Conservation (phyloP, 1,284 basidiomycete species). For the Leccinum brunneo-olivaceum region DNA sequence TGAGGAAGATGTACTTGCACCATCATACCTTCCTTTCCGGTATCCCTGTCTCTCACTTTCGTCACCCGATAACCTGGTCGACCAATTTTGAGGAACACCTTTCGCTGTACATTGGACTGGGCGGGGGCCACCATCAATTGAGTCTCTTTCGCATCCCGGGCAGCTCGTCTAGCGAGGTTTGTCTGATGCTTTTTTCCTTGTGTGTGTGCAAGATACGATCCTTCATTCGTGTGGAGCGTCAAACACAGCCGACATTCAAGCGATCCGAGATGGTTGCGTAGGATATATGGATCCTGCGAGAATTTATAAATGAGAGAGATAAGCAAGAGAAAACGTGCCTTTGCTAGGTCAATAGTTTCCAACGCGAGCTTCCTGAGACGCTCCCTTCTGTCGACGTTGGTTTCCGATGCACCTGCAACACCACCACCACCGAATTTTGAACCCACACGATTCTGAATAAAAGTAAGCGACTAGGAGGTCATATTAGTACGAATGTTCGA, state of each 20-base stretch:
- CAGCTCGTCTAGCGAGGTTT: slow-evolving; percentile 93
- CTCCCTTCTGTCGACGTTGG: slow-evolving; percentile 93
- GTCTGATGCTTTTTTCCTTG: slow-evolving; percentile 99
- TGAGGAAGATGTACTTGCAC: slow-evolving; percentile 96
- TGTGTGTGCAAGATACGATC: slow-evolving; percentile 97
- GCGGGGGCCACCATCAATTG: slow-evolving; percentile 80
- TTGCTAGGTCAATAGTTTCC: slow-evolving; percentile 94
- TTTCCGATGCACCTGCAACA: slow-evolving; percentile 87
- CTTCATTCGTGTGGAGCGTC: slow-evolving; percentile 98
- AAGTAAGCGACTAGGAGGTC: background rate
- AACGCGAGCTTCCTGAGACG: slow-evolving; percentile 91
- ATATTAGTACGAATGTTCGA: slow-evolving; percentile 1
- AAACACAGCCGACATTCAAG: slow-evolving; percentile 97
- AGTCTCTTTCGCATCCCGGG: slow-evolving; percentile 89
- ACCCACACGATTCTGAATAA: slow-evolving; percentile 79
- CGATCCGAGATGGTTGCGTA: slow-evolving; percentile 95
- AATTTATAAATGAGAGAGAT: slow-evolving; percentile 3
- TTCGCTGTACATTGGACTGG: slow-evolving; percentile 73
- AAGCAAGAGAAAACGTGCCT: slow-evolving; percentile 41
- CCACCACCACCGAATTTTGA: slow-evolving; percentile 95
- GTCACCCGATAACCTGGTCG: slow-evolving; percentile 91
- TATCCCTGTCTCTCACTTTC: slow-evolving; percentile 76
- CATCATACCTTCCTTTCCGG: slow-evolving; percentile 87
- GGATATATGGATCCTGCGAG: slow-evolving; percentile 90
- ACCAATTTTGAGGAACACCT: slow-evolving; percentile 97